Evolutionary conservation across 805 yeast genomes (phyloP), one percentile per base, ranked within the genome.

Genomic region (Maudiozyma saulgeensis): DNA sequence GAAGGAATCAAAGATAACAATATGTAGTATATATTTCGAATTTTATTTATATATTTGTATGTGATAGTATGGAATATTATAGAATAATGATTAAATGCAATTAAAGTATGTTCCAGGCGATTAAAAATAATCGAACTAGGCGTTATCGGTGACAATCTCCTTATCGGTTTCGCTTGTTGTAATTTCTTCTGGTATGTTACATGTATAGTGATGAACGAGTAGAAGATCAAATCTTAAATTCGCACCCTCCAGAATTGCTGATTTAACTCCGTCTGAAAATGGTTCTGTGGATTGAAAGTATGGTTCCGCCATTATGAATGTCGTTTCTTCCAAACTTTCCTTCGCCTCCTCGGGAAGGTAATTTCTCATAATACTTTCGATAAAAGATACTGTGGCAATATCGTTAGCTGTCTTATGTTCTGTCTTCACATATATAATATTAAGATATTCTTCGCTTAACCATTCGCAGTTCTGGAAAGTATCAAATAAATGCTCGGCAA

Each of bases 241-340:
- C 4, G 65, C 51, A 3, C 63, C 62, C 39, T 53, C 53, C 16
- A 57, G 41, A 5, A 62, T 55, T 1, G 55, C 45, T 2, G 52
- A 48, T 41, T 54, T 59, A 1, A 54, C 56, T 21, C 57, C 62
- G 6, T 50, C 54, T 6, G 58, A 53, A 40, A 62, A 62, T 2
- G 62, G 61, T n/a, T 49, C 48, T 18, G 51, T 49, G 3, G 48
- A 50, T 6, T 48, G 39, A 21, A 59, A 57, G 23, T 44, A 50
- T 15, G 51, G 48, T 49, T 62, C 67, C 4, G 63, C 55, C 16
- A 60, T 51, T 9, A 61, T 60, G 35, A 62, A 60, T 3, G 63
- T 59, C 6, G 61, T 56, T 37, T 61, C 65, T 40, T 61, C 65
- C 16, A 61, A 43, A 49, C 53, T 48, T 12, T 49, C 53, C 6